Base-by-base conservation (phyloP, 2,329 filamentous ascomycete genomes). In the Aspergillus quadrilineatus region DNA sequence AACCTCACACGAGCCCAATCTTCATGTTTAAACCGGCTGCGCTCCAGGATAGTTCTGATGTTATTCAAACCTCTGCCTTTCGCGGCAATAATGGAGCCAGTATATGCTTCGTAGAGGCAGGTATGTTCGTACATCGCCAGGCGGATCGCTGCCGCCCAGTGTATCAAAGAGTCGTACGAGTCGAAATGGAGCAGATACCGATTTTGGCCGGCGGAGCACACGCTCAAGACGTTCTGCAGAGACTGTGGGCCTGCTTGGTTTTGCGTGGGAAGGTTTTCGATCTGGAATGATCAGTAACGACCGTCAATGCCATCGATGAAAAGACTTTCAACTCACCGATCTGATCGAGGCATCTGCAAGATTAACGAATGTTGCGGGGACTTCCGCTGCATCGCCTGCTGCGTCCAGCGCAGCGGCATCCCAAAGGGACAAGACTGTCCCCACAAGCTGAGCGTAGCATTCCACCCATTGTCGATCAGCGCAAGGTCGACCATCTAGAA, bases 1-100 rank as follows among this genome's bases (percentile, higher is more conserved):
- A 99, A 99, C 58, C 94, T 84, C 50, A 99, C 94, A 60, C 94
- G 84, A 15, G 92, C 92, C 94, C 94, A 99, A 69, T 96, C 92
- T 71, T 96, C 92, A 41, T 89, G 85, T 65, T 86, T 88, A 65
- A 90, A 83, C 55, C 82, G 86, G 17, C 89, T 83, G 47, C 90
- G 85, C 65, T 95, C 90, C 83, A 97, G 89, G 63, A 99, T 93
- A 28, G 86, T 76, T 64, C 88, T 89, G 69, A 97, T 97, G 69
- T 92, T 94, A 78, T 97, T 97, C 53, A 99, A 75, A 1, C 77
- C 76, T 72, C 92, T 95, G 56, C 92, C 94, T 76, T 97, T 97
- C 53, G 92, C 94, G 9, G 94, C 94, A 69, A 99, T 94, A 44
- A 99, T 79, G 17, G 93, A 93, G 6, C 94, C 94, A 0, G 94